A percentile compares a stretch with the other conserved stretches of the same genome.
Conservation (phyloP, 352 stramenopile genomes). For the Pythium aquatile region DNA sequence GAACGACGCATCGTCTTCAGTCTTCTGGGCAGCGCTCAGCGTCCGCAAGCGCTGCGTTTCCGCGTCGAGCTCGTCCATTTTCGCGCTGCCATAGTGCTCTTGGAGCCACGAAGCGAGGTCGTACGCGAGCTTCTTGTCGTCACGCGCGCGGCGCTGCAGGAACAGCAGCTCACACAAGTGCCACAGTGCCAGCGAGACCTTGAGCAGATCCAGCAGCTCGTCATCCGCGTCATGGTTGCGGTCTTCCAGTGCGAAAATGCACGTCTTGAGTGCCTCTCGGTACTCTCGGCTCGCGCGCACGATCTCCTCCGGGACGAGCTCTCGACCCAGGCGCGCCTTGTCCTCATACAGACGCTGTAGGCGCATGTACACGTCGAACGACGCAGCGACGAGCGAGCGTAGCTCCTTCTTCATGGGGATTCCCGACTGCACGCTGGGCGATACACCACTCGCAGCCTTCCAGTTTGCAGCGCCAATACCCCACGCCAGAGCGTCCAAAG, state of each 20-base stretch:
- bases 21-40: constrained; percentile 19
- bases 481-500: constrained; percentile 40
- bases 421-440: constrained; percentile 11
- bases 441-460: constrained; percentile 14
- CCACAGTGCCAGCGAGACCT: constrained; percentile 78
- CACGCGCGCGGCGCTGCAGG: constrained; percentile 49
- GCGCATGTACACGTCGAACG: constrained; percentile 57
- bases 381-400: constrained; percentile 52
- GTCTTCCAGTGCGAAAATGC: constrained; percentile 67
- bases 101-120: constrained; percentile 73
- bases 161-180: constrained; percentile 79
- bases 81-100: constrained; percentile 60
- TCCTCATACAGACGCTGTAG: constrained; percentile 23
- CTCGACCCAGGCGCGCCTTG: constrained; percentile 17
- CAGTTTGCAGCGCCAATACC: constrained; percentile 49
- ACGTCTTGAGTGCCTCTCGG: constrained; percentile 63
- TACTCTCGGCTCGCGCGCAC: constrained; percentile 66
- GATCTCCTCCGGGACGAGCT: constrained; percentile 32
- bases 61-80: constrained; percentile 52
- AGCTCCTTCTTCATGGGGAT: constrained; percentile 56
- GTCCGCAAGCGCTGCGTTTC: constrained; percentile 44
- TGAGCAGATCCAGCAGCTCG: constrained; percentile 44
- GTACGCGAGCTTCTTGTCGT: constrained; percentile 63
- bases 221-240: constrained; percentile 25
- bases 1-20: constrained; percentile 51